Evolutionary conservation across 257 asterid species (phyloP).

Genomic region (Scutellaria baicalensis): DNA sequence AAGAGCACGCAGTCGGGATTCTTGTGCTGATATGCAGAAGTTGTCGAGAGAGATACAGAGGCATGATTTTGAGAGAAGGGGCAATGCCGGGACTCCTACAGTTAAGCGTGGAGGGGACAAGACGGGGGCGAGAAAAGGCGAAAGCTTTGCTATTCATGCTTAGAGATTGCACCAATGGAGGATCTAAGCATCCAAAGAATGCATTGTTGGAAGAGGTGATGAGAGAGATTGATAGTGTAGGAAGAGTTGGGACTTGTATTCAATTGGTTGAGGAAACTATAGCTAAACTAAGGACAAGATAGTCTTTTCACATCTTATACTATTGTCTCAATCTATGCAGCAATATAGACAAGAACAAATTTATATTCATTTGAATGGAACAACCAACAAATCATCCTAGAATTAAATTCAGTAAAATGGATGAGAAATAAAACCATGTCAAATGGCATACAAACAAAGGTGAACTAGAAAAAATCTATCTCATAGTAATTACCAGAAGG

Average conservation of each 20-base stretch:
- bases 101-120: conserved; percentile 47
- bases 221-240: conserved; percentile 59
- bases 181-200: conserved; percentile 26
- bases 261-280: conserved; percentile 48
- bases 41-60: conserved; percentile 54
- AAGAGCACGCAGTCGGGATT: conserved; percentile 53
- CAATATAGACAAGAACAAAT: no score
- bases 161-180: conserved; percentile 23
- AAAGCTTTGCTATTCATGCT: conserved; percentile 42
- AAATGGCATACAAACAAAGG: neutral
- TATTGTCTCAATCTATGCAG: neutral
- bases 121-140: conserved; percentile 43
- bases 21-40: conserved; percentile 40
- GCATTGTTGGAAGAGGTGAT: conserved; percentile 42
- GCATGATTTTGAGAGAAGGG: conserved; percentile 52
- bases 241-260: conserved; percentile 28
- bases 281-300: conserved; percentile 50
- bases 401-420: conserved; percentile 10
- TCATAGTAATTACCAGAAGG: conserved; percentile 56
- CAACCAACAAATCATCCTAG: neutral
- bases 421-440: neutral
- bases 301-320: neutral
- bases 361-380: conserved; percentile 13
- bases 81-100: conserved; percentile 60
- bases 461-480: conserved; percentile 43